A percentile compares a stretch with the other conserved stretches of the same genome.
These are phyloP conservation scores for Entomortierella parvispora DNA, from an alignment of 192 early-diverging fungal genomes.

Conservation along the genomic window DNA sequence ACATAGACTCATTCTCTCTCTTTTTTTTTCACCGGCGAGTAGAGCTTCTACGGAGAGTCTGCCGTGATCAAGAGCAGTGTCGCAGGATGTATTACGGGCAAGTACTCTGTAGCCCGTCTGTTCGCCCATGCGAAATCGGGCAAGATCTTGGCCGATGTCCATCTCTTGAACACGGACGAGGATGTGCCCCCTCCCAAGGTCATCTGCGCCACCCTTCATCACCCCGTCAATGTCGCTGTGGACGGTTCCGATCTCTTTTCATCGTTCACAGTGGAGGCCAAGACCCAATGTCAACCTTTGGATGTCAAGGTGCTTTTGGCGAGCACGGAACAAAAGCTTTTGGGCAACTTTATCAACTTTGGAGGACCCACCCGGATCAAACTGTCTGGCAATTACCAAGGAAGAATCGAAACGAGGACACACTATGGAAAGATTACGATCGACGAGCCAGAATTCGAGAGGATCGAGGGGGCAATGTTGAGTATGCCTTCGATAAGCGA, in stretches of 20 bases:
- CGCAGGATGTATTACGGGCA: constrained; percentile 29
- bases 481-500: constrained; percentile 34
- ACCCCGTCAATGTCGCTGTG: constrained; percentile 23
- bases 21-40: not conserved
- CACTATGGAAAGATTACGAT: constrained; percentile 45
- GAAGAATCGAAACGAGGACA: constrained; percentile 36
- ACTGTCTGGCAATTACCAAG: constrained; percentile 48
- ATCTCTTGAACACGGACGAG: constrained; percentile 43
- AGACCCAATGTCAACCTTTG: constrained; percentile 43
- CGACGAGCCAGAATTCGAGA: constrained; percentile 47
- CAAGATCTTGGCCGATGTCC: constrained; percentile 28
- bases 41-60: constrained; percentile 45
- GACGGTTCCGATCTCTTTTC: constrained; percentile 44
- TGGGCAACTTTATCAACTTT: constrained; percentile 54
- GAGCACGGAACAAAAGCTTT: constrained; percentile 12
- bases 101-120: constrained; percentile 35
- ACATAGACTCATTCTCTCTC: not conserved
- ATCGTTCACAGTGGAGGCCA: constrained; percentile 40
- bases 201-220: constrained; percentile 29
- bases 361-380: constrained; percentile 36
- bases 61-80: constrained; percentile 25
- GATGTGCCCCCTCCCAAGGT: constrained; percentile 30
- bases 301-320: constrained; percentile 46
- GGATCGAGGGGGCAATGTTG: constrained; percentile 34
- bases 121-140: constrained; percentile 23